Evolutionary conservation across 148 eudicot genomes (phyloP), one percentile per base, ranked within the genome.

Genomic region (Chenopodium suecicum): DNA sequence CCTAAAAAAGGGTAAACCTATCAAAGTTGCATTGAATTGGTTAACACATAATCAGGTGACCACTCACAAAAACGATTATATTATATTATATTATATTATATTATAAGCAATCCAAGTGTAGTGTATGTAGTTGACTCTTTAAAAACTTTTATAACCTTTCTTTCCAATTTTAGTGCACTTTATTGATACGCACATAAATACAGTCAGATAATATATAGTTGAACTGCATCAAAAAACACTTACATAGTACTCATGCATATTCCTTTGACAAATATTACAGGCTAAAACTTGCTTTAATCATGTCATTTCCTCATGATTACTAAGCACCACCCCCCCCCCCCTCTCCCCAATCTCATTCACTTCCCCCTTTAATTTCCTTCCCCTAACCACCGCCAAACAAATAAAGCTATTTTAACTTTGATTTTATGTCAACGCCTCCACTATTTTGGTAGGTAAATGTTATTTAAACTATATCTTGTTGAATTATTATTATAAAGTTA

Each of bases 381-480:
- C 34, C 54, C 50, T 46, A 66, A 64, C 56, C 25, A 83, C 46
- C 54, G 52, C 75, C 75, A 41, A 41, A 70, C 7, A 67, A 69
- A 69, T 14, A 2, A 31, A 12, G 46, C 12, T 41, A 41, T 41
- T 41, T 34, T 41, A 41, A 65, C 11, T 65, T 70, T 73, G 54
- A 48, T 76, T 73, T 83, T 79, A 64, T 73, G 75, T 79, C 85
- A 79, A 83, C 82, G 27, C 82, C 37, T 48, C 46, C 78, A 78
- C 78, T 50, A 73, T 73, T 65, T 83, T 74, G 75, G 78, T 74
- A 78, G 82, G 82, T 78, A 83, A 83, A 78, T 22, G 66, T 14
- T 34, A 77, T 58, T 37, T 54, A 77, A 73, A 83, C 25, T 62
- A 56, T 78, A 78, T 78, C 74, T 68, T 69, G 25, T 47, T 27